Percentiles rank a stretch among this genome's conserved stretches.
Evolutionary conservation across 2,329 filamentous ascomycete species (phyloP).

Genomic region (Pochonia chlamydosporia): DNA sequence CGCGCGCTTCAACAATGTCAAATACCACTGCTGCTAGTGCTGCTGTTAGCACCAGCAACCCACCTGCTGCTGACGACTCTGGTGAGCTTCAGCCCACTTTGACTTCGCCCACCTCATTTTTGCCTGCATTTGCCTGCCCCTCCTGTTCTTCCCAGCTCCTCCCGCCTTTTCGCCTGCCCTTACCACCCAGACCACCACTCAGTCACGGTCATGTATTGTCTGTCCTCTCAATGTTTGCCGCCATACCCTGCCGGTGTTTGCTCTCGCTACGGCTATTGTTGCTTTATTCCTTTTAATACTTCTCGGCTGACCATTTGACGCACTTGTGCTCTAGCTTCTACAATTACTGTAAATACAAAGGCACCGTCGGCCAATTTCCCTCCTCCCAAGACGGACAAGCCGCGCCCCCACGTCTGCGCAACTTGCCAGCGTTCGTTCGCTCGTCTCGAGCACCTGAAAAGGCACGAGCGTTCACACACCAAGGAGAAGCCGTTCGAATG

Average conservation of each 20-base stretch:
- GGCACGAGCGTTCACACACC: constrained; percentile 95
- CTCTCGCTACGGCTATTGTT: constrained; percentile 4
- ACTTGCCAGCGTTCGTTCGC: constrained; percentile 93
- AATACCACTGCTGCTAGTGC: constrained; percentile 25
- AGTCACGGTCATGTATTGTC: no score
- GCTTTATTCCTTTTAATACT: not conserved
- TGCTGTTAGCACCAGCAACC: constrained; percentile 16
- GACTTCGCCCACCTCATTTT: not conserved
- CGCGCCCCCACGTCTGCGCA: constrained; percentile 85
- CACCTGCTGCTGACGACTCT: constrained; percentile 30
- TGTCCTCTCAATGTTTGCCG: no score
- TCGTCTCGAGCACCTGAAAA: constrained; percentile 90
- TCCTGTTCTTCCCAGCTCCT: constrained; percentile 21
- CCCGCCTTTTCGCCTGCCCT: constrained; percentile 11
- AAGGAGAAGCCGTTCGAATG: constrained; percentile 99
- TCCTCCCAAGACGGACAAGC: constrained; percentile 94
- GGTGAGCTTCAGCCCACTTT: constrained; percentile 26
- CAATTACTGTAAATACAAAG: constrained; percentile 47
- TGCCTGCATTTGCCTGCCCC: constrained; percentile 21
- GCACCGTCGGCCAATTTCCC: constrained; percentile 49
- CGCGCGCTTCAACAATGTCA: constrained; percentile 27
- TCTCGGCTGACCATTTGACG: constrained; percentile 19
- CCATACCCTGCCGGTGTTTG: not conserved
- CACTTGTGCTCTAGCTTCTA: constrained; percentile 31
- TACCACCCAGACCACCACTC: no score